Evolutionary conservation across 139 green algal genomes (phyloP).

Genomic region (Chlorella sp.): DNA sequence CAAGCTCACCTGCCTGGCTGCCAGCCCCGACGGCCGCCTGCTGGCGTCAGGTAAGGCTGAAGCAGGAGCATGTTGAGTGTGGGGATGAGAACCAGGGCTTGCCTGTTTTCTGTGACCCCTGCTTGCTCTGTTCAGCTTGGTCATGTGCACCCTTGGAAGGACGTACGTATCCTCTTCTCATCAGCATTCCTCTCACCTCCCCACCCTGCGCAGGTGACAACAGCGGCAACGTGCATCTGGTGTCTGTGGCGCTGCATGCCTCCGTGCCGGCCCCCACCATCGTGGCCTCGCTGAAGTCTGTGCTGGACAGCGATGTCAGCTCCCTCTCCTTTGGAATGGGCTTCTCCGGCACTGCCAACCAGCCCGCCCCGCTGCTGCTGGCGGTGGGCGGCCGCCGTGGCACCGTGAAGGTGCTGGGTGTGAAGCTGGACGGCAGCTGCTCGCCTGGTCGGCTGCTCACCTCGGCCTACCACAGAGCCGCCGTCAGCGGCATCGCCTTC

Average conservation of each 20-base stretch:
- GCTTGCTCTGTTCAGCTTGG: too few species aligned
- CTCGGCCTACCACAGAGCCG: neutral
- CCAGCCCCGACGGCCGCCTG: neutral
- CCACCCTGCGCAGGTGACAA: neutral
- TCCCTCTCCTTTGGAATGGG: neutral
- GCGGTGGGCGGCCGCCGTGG: neutral
- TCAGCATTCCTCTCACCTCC: too few species aligned
- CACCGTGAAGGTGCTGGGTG: neutral
- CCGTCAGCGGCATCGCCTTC: neutral
- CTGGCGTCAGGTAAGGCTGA: conserved; percentile 14
- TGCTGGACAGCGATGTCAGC: neutral
- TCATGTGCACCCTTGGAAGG: neutral
- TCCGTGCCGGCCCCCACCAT: neutral
- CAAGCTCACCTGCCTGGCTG: conserved; percentile 4
- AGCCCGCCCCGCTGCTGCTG: neutral
- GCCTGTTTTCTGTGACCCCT: neutral
- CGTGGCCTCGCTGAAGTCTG: neutral
- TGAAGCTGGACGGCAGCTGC: neutral
- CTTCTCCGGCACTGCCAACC: neutral
- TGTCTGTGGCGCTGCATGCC: neutral
- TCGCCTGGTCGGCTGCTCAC: neutral
- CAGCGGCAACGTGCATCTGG: conserved; percentile 8
- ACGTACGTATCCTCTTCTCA: too few species aligned
- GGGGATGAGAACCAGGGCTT: too few species aligned
- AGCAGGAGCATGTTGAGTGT: neutral